Evolutionary conservation across 2,329 filamentous ascomycete species (phyloP).

Genomic region (Penicillium sp.): DNA sequence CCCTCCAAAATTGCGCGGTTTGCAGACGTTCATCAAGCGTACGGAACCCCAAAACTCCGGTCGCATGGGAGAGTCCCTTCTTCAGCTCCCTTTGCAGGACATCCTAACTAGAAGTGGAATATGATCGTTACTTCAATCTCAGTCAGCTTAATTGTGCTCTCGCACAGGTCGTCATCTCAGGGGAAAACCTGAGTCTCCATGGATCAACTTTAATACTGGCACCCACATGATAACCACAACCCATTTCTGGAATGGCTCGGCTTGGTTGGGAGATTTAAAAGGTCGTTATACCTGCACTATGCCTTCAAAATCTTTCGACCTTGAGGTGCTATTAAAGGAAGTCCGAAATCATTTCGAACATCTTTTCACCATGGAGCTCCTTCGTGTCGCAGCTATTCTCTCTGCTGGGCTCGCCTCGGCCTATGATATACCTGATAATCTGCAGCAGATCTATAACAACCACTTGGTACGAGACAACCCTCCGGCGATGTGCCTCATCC

Average conservation of each 20-base stretch:
- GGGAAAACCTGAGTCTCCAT: neutral
- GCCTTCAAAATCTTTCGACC: too few species aligned
- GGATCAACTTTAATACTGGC: neutral
- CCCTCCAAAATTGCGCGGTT: neutral
- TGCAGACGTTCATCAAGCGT: neutral
- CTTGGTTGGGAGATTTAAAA: neutral
- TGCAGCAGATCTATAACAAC: neutral
- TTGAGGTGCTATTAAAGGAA: too few species aligned
- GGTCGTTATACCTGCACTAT: neutral
- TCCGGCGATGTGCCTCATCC: too few species aligned
- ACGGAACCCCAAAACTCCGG: neutral
- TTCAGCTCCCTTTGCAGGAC: neutral
- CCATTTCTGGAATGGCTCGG: neutral
- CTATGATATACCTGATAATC: neutral
- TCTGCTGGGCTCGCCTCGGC: neutral
- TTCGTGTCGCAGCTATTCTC: neutral
- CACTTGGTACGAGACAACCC: neutral
- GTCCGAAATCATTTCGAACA: neutral
- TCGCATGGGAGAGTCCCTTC: neutral
- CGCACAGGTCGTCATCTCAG: neutral
- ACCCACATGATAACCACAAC: neutral
- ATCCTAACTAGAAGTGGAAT: neutral
- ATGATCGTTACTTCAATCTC: neutral
- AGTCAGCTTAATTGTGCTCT: too few species aligned
- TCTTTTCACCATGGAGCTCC: neutral